phyloP scores from a whole-genome alignment of 169 alveolate species.

The Plasmodium inui region DNA sequence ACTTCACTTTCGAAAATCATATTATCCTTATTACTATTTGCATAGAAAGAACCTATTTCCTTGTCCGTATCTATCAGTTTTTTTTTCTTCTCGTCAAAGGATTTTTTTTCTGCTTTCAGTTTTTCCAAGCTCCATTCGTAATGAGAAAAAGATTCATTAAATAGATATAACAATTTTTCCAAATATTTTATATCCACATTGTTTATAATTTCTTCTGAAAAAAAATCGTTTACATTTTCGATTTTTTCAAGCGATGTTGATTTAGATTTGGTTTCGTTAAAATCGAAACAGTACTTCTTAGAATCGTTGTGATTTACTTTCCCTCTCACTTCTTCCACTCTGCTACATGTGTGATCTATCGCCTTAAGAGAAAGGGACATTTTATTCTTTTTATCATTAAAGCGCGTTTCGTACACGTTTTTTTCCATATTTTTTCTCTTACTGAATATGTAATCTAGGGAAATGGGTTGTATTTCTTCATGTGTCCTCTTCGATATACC shows the following conservation, averaged over 20 bases:
- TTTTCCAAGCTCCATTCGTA: conserved; percentile 72
- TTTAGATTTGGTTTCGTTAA: conserved; percentile 15
- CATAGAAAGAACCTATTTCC: conserved; percentile 59
- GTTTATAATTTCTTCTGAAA: conserved; percentile 50
- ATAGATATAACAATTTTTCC: conserved; percentile 62
- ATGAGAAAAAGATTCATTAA: conserved; percentile 67
- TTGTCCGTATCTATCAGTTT: conserved; percentile 52
- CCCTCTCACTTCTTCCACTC: conserved; percentile 50
- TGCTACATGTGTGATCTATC: conserved; percentile 18
- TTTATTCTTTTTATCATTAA: conserved; percentile 34
- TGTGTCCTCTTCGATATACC: conserved; percentile 64
- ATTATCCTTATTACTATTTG: conserved; percentile 77
- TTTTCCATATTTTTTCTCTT: conserved; percentile 44
- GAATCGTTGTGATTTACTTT: conserved; percentile 18
- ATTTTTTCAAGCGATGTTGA: conserved; percentile 13
- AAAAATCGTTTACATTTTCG: conserved; percentile 35
- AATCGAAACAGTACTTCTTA: conserved; percentile 39
- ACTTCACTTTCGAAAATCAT: conserved; percentile 88
- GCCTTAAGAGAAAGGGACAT: conserved; percentile 23
- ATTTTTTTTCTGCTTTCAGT: conserved; percentile 38
- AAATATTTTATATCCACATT: conserved; percentile 60
- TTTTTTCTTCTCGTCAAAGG: conserved; percentile 29
- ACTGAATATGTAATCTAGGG: conserved; percentile 73
- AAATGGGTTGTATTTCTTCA: conserved; percentile 73
- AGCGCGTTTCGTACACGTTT: conserved; percentile 33